Percentiles rank a stretch among this genome's conserved stretches.
Evolutionary conservation across 257 asterid species (phyloP).

Genomic region (Craterostigma plantagineum): DNA sequence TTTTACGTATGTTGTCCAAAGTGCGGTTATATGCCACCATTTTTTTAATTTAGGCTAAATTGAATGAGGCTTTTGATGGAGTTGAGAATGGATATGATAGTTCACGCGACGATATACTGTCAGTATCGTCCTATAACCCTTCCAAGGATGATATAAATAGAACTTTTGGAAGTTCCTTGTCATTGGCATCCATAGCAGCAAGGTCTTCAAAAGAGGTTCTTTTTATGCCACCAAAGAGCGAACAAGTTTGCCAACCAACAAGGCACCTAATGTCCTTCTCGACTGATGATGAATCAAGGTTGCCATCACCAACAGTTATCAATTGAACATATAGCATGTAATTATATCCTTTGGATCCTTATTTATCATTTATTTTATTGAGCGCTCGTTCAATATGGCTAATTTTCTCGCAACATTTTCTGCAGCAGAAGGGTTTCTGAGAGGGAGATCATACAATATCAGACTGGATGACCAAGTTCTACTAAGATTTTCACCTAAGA

Average conservation of each 20-base stretch:
- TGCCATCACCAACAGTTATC: conserved; percentile 45
- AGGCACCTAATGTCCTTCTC: conserved; percentile 36
- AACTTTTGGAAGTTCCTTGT: conserved; percentile 69
- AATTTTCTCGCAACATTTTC: conserved; percentile 38
- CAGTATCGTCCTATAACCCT: conserved; percentile 67
- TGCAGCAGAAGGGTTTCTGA: conserved; percentile 97
- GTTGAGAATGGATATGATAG: conserved; percentile 89
- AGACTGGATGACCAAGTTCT: conserved; percentile 83
- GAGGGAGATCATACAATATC: conserved; percentile 94
- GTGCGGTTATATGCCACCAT: conserved; percentile 5
- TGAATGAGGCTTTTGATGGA: conserved; percentile 59
- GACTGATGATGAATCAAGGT: conserved; percentile 41
- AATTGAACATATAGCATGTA: conserved; percentile 78
- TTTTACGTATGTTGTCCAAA: background rate
- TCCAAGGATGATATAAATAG: conserved; percentile 38
- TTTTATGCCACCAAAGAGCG: conserved; percentile 42
- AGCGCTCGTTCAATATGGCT: conserved; percentile 14
- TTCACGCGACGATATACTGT: conserved; percentile 67
- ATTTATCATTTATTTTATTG: background rate
- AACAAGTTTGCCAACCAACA: conserved; percentile 45
- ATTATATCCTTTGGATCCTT: conserved; percentile 17
- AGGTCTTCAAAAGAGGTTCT: conserved; percentile 73
- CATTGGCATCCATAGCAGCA: conserved; percentile 52
- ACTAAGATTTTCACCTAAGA: conserved; percentile 88
- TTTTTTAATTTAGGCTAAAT: conserved; percentile 34